Conservation (phyloP, 108 stramenopile species). For the Skeletonema grethae region DNA sequence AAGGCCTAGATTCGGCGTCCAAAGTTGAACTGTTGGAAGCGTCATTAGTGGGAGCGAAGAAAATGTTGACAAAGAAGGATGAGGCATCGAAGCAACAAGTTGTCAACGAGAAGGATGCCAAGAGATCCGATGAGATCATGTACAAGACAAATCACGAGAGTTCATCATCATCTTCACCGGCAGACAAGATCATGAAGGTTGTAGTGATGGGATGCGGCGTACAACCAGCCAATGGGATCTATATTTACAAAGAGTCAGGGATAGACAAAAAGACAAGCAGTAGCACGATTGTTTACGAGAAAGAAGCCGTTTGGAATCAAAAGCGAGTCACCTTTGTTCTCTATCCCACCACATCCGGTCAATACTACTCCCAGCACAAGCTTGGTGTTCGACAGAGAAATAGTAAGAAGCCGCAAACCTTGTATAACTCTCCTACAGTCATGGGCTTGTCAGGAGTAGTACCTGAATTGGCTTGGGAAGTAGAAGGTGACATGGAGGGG, state of each 20-base stretch:
- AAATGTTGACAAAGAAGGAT: constrained; percentile 11
- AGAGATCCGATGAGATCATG: constrained; percentile 28
- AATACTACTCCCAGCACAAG: constrained; percentile 42
- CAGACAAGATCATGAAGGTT: constrained; percentile 16
- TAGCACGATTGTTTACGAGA: constrained; percentile 25
- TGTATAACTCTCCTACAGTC: constrained; percentile 38
- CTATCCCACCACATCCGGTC: constrained; percentile 15
- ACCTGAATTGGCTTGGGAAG: constrained; percentile 35
- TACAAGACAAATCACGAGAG: constrained; percentile 15
- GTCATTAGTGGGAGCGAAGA: constrained; percentile 23
- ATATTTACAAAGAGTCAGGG: constrained; percentile 12
- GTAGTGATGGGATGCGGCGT: constrained; percentile 30
- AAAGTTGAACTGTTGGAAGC: constrained; percentile 40
- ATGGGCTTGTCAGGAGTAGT: constrained; percentile 9
- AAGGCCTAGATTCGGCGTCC: constrained; percentile 11
- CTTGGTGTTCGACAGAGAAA: constrained; percentile 14
- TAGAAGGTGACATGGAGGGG: constrained; percentile 25
- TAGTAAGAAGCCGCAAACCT: constrained; percentile 6
- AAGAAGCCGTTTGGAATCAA: constrained; percentile 38
- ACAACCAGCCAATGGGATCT: constrained; percentile 34
- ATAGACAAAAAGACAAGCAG: background rate
- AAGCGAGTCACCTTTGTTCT: constrained; percentile 28
- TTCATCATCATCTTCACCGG: constrained; percentile 11
- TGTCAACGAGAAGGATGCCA: constrained; percentile 8
- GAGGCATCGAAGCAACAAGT: background rate